Conservation (phyloP, 768 basidiomycete species). For the Podaxis rugospora region DNA sequence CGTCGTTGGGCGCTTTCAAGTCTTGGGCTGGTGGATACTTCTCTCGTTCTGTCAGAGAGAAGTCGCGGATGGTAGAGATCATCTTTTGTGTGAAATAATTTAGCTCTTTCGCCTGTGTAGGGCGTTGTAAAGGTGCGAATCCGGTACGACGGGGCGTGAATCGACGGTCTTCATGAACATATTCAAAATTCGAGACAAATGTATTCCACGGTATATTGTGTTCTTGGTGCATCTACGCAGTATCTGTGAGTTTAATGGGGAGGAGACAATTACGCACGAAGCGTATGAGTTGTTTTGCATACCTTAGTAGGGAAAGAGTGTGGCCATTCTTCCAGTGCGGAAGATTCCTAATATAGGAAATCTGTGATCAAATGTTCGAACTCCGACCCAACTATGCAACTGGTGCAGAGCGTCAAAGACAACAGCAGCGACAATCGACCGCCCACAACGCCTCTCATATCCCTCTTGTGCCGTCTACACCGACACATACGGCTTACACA, state of each 20-base stretch:
- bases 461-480: neutral
- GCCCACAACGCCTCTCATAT: neutral
- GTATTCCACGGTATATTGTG: conserved; percentile 36
- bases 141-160: conserved; percentile 25
- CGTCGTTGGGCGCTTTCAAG: conserved; percentile 13
- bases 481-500: neutral
- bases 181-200: conserved; percentile 28
- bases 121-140: conserved; percentile 19
- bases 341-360: neutral
- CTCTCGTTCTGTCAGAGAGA: conserved; percentile 31
- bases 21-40: conserved; percentile 22
- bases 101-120: conserved; percentile 20
- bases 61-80: conserved; percentile 22
- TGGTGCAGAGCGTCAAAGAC: neutral
- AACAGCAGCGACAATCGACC: neutral
- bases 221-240: conserved; percentile 31
- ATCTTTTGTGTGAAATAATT: conserved; percentile 29
- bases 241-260: neutral
- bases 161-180: conserved; percentile 24
- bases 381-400: neutral
- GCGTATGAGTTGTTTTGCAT: neutral
- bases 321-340: neutral
- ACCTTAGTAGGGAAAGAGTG: neutral
- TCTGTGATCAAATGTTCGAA: neutral
- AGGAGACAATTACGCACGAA: neutral